Evolutionary conservation across 805 yeast genomes (phyloP).

Genomic region (Nakazawaea anatomiae): DNA sequence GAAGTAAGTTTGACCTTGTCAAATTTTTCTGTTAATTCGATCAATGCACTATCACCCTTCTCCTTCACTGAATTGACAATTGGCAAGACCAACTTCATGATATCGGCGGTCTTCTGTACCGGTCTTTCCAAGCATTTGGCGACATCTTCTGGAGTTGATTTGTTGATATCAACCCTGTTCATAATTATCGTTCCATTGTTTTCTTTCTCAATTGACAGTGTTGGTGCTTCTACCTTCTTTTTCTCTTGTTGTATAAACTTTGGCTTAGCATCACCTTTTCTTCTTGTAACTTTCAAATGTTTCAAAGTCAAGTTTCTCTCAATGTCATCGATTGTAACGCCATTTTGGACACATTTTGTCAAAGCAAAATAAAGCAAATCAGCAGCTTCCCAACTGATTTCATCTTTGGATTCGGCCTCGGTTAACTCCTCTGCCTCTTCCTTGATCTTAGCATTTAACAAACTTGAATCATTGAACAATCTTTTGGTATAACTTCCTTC

Average conservation of each 20-base stretch:
- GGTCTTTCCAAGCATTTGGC: conserved; percentile 77
- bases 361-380: conserved; percentile 64
- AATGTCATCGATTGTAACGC: conserved; percentile 74
- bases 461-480: conserved; percentile 68
- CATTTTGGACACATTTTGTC: conserved; percentile 56
- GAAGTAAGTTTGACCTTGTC: conserved; percentile 71
- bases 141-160: conserved; percentile 39
- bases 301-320: conserved; percentile 82
- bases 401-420: conserved; percentile 62
- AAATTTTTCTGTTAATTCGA: conserved; percentile 88
- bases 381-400: conserved; percentile 96
- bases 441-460: conserved; percentile 79
- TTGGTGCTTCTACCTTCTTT: conserved; percentile 12
- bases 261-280: conserved; percentile 94
- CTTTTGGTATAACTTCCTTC: conserved; percentile 93
- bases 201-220: conserved; percentile 14
- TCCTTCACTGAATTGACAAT: conserved; percentile 72
- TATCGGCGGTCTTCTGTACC: conserved; percentile 89
- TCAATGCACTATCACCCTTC: conserved; percentile 79
- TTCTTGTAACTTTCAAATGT: conserved; percentile 79
- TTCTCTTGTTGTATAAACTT: conserved; percentile 43
- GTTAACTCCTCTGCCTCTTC: conserved; percentile 96
- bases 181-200: conserved; percentile 37
- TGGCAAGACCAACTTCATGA: conserved; percentile 88
- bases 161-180: conserved; percentile 39